These are phyloP conservation scores for Cladosporium sp. DNA, from an alignment of 2,329 filamentous ascomycete species.

Conservation along the genomic window DNA sequence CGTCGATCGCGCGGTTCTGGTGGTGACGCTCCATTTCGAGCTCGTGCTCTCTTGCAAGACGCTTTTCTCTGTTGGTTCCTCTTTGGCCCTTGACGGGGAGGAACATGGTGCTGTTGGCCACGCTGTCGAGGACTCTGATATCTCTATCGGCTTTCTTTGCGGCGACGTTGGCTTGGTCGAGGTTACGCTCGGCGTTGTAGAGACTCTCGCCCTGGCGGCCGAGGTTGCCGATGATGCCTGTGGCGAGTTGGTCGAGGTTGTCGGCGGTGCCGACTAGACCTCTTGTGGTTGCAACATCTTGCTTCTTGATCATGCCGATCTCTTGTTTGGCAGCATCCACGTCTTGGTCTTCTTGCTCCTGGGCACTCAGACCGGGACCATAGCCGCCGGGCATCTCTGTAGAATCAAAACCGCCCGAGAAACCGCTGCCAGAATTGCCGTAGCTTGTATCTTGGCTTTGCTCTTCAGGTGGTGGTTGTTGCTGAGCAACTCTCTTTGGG, in stretches of 20 bases:
- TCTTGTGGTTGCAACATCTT: slow-evolving; percentile 66
- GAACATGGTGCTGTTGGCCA: slow-evolving; percentile 64
- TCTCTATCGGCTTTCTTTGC: slow-evolving; percentile 48
- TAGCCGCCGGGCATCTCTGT: slow-evolving; percentile 34
- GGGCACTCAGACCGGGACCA: slow-evolving; percentile 66
- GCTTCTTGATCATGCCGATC: slow-evolving; percentile 70
- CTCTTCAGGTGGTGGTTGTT: slow-evolving; percentile 27
- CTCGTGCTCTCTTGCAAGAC: slow-evolving; percentile 29
- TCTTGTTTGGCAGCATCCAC: slow-evolving; percentile 68
- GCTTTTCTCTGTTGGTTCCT: slow-evolving; percentile 61
- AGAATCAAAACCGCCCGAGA: slow-evolving; percentile 24
- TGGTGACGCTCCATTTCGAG: slow-evolving; percentile 5
- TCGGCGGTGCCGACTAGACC: slow-evolving; percentile 65
- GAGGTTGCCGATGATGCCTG: slow-evolving; percentile 66
- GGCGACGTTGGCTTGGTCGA: slow-evolving; percentile 65
- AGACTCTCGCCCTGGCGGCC: slow-evolving; percentile 75
- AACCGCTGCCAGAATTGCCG: slow-evolving; percentile 26
- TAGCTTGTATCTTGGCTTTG: slow-evolving; percentile 26
- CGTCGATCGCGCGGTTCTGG: slow-evolving; percentile 35
- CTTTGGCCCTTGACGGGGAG: slow-evolving; percentile 46
- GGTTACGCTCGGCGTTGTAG: slow-evolving; percentile 75
- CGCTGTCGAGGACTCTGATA: slow-evolving; percentile 81
- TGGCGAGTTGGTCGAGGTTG: slow-evolving; percentile 65
- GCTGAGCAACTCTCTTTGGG: slow-evolving; percentile 44
- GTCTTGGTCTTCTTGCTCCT: slow-evolving; percentile 71